phyloP scores from a whole-genome alignment of 2,329 filamentous ascomycete species.

The Alternaria arborescens region DNA sequence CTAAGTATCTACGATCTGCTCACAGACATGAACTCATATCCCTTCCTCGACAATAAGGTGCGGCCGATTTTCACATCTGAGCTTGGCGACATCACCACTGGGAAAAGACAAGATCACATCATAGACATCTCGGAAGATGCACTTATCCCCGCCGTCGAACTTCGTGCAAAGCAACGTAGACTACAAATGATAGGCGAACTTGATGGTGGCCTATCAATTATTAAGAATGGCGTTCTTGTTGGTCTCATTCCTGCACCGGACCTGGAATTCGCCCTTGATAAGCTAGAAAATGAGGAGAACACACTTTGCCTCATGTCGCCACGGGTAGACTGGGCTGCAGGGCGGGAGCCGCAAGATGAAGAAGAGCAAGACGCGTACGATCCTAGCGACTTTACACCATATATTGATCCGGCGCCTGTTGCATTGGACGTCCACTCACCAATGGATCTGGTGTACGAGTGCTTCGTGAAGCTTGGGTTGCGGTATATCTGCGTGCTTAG shows the following conservation, averaged over 20 bases:
- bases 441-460: conserved; percentile 95
- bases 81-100: conserved; percentile 84
- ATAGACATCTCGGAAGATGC: conserved; percentile 90
- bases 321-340: conserved; percentile 58
- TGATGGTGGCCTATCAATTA: conserved; percentile 88
- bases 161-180: conserved; percentile 82
- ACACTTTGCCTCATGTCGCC: conserved; percentile 84
- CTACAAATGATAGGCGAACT: conserved; percentile 87
- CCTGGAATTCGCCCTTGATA: conserved; percentile 90
- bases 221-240: conserved; percentile 80
- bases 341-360: conserved; percentile 62
- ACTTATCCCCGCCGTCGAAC: conserved; percentile 75
- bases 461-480: conserved; percentile 91
- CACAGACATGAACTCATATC: conserved; percentile 97
- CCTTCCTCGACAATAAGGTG: conserved; percentile 95
- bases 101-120: conserved; percentile 75
- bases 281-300: conserved; percentile 76
- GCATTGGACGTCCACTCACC: conserved; percentile 87
- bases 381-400: conserved; percentile 86
- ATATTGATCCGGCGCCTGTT: conserved; percentile 90
- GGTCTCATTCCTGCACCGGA: conserved; percentile 94
- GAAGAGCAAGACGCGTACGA: conserved; percentile 58
- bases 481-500: conserved; percentile 89
- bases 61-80: conserved; percentile 90
- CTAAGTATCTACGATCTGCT: conserved; percentile 94